Evolutionary conservation across 768 basidiomycete genomes (phyloP).

Genomic region (Boletus subcaerulescens): DNA sequence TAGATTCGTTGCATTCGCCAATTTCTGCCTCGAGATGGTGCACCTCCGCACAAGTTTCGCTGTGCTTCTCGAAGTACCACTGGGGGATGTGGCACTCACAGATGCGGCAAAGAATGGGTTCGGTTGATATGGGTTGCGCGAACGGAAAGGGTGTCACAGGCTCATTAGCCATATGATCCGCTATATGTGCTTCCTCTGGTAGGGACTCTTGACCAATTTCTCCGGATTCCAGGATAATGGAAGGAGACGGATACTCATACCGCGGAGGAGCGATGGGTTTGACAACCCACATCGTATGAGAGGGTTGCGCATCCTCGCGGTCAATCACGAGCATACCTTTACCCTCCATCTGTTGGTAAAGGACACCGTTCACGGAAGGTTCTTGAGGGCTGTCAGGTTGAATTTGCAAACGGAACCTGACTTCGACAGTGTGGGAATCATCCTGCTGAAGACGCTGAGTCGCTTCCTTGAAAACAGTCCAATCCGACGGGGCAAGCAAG

Average conservation of each 20-base stretch:
- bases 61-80: constrained; percentile 99
- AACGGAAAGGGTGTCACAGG: constrained; percentile 73
- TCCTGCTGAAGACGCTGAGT: constrained; percentile 83
- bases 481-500: constrained; percentile 76
- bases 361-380: constrained; percentile 43
- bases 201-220: constrained; percentile 40
- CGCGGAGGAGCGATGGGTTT: constrained; percentile 75
- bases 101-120: constrained; percentile 91
- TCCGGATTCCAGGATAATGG: constrained; percentile 52
- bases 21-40: constrained; percentile 97
- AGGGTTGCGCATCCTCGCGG: constrained; percentile 79
- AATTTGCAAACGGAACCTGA: constrained; percentile 82
- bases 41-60: constrained; percentile 96
- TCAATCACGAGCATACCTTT: constrained; percentile 99
- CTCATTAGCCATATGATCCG: constrained; percentile 38
- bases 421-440: constrained; percentile 92
- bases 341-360: constrained; percentile 90
- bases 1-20: constrained; percentile 87
- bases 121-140: constrained; percentile 70
- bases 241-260: constrained; percentile 62
- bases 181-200: constrained; percentile 35
- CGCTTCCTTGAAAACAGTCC: constrained; percentile 81
- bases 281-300: constrained; percentile 98
- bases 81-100: constrained; percentile 96
- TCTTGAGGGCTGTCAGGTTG: constrained; percentile 58